phyloP scores from a whole-genome alignment of 768 basidiomycete genomes.

The Udeniomyces megalosporus region DNA sequence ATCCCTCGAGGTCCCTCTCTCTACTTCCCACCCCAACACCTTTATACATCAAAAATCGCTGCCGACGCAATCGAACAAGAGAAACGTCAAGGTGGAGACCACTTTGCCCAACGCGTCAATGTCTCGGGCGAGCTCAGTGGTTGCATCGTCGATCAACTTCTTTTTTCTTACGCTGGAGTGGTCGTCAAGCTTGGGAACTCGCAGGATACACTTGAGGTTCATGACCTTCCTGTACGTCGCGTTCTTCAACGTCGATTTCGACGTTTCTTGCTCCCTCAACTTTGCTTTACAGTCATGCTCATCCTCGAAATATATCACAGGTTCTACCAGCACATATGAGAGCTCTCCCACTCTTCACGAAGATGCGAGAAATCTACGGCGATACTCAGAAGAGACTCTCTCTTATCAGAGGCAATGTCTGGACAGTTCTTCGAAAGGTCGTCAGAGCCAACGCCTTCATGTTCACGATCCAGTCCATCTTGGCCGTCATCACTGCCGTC shows the following conservation, averaged over 20 bases:
- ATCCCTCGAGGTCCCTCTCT: constrained; percentile 59
- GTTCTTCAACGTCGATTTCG: no score
- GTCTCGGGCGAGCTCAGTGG: constrained; percentile 43
- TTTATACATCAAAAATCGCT: constrained; percentile 23
- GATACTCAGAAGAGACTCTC: constrained; percentile 17
- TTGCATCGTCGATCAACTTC: constrained; percentile 36
- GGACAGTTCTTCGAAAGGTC: constrained; percentile 25
- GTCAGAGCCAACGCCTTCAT: constrained; percentile 22
- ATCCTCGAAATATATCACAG: no score
- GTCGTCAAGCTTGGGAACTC: constrained; percentile 66
- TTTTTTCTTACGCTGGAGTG: constrained; percentile 58
- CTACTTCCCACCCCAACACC: constrained; percentile 47
- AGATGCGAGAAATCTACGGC: constrained; percentile 24
- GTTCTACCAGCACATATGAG: constrained; percentile 58
- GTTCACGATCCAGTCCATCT: constrained; percentile 21
- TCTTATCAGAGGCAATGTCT: constrained; percentile 18
- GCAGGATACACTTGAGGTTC: constrained; percentile 60
- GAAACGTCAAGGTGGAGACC: no score
- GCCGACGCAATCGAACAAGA: constrained; percentile 24
- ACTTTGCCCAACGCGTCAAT: constrained; percentile 36
- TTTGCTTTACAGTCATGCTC: no score
- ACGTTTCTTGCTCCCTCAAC: no score
- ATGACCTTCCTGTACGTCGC: constrained; percentile 79
- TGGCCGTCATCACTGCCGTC: constrained; percentile 25
- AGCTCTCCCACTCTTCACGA: constrained; percentile 22